These are phyloP conservation scores for Mytilinidion resinicola DNA, from an alignment of 495 filamentous ascomycete genomes.

Conservation along the genomic window DNA sequence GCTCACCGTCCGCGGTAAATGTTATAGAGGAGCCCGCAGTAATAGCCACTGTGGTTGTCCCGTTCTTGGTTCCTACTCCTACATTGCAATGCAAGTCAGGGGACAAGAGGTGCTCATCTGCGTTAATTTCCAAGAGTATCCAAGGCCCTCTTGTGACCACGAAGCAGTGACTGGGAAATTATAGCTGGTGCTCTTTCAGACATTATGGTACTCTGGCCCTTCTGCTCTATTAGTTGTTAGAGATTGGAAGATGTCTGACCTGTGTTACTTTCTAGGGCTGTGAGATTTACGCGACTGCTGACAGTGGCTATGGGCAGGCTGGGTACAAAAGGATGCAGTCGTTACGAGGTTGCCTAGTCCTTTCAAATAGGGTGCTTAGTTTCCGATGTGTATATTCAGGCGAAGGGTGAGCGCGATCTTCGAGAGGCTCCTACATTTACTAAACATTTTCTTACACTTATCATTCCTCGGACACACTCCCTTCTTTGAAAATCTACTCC, in stretches of 20 bases:
- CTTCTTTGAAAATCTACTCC: no score
- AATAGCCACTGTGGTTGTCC: conserved; percentile 43
- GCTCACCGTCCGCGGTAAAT: conserved; percentile 37
- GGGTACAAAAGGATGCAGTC: no score
- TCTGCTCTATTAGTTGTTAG: conserved; percentile 42
- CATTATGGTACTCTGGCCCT: conserved; percentile 45
- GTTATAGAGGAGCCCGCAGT: conserved; percentile 48
- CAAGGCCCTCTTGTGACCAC: background rate
- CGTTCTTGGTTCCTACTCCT: conserved; percentile 42
- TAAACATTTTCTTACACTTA: no score
- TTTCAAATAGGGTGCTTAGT: no score
- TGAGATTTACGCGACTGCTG: conserved; percentile 30
- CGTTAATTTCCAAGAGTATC: background rate
- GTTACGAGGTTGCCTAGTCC: no score
- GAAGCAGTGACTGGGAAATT: conserved; percentile 51
- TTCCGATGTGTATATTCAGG: no score
- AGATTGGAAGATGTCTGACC: no score
- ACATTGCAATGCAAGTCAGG: conserved; percentile 55
- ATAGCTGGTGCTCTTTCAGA: conserved; percentile 51
- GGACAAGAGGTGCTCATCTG: conserved; percentile 38
- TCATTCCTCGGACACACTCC: no score
- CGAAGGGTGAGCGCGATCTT: no score
- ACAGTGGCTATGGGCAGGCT: no score
- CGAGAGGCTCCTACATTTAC: no score
- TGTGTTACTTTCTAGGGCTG: no score